phyloP scores from a whole-genome alignment of 140 eudicot genomes.

The Flaveria floridana region DNA sequence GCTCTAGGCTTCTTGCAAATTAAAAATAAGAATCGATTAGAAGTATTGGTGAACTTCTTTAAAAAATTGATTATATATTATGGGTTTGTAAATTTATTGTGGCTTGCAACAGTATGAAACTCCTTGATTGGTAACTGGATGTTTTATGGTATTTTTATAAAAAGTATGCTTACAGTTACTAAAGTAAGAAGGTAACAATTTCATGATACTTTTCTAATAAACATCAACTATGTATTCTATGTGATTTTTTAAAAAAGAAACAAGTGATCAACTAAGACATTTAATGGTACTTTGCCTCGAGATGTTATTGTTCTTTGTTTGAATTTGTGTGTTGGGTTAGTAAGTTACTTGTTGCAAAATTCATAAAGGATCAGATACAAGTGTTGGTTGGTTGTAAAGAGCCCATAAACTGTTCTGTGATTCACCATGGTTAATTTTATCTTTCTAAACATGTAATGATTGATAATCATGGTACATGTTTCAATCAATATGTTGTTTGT shows the following conservation, averaged over 20 bases:
- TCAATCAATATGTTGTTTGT: constrained; percentile 7
- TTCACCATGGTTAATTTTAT: neutral
- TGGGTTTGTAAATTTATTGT: neutral
- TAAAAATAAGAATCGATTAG: neutral
- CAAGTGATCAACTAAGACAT: too few relatives aligned
- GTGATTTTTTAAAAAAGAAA: neutral
- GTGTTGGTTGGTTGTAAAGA: neutral
- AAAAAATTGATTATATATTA: neutral
- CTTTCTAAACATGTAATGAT: neutral
- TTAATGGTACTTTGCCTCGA: neutral
- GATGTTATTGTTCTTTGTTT: neutral
- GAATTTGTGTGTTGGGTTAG: neutral
- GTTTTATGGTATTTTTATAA: neutral
- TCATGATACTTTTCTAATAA: neutral
- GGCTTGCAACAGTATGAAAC: neutral
- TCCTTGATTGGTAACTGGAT: neutral
- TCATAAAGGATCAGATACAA: neutral
- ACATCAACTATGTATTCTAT: neutral
- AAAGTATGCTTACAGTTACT: too few relatives aligned
- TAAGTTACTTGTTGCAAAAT: neutral
- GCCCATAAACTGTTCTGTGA: neutral
- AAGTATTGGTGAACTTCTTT: neutral
- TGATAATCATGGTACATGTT: neutral
- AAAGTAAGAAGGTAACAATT: too few relatives aligned
- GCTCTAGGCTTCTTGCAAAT: neutral